These are phyloP conservation scores for Fusarium concolor DNA, from an alignment of 2,329 filamentous ascomycete species.

Conservation along the genomic window DNA sequence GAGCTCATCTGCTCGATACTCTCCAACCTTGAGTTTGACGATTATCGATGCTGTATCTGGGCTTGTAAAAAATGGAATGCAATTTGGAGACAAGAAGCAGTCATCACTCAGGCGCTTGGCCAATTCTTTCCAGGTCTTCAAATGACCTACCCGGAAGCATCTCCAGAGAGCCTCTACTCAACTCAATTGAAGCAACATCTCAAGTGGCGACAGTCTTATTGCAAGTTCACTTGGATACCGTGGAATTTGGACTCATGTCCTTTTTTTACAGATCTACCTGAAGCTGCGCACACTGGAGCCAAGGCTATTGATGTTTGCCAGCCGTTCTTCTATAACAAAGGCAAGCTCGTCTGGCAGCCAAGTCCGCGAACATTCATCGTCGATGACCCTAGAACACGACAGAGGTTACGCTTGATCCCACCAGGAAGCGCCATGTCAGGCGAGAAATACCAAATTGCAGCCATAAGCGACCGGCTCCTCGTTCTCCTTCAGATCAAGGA, in stretches of 20 bases:
- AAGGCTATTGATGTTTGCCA: neutral
- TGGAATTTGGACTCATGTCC: constrained; percentile 35
- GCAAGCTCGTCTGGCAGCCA: constrained; percentile 47
- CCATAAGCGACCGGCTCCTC: constrained; percentile 38
- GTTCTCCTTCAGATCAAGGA: constrained; percentile 16
- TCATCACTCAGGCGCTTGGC: constrained; percentile 37
- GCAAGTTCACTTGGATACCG: constrained; percentile 2
- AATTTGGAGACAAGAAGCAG: constrained; percentile 41
- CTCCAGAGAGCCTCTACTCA: constrained; percentile 23
- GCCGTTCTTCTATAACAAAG: constrained; percentile 39
- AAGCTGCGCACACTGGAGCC: neutral
- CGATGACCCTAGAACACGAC: constrained; percentile 39
- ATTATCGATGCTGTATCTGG: constrained; percentile 42
- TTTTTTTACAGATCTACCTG: neutral
- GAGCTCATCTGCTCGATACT: constrained; percentile 46
- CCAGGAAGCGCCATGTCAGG: constrained; percentile 34
- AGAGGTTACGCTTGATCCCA: constrained; percentile 37
- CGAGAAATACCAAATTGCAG: constrained; percentile 26
- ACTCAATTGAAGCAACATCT: constrained; percentile 19
- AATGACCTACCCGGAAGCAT: constrained; percentile 22
- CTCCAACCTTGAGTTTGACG: constrained; percentile 39
- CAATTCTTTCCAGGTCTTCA: constrained; percentile 47
- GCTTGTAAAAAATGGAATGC: constrained; percentile 46
- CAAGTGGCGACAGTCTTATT: constrained; percentile 22
- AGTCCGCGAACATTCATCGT: constrained; percentile 35